Percentiles rank a stretch among this genome's conserved stretches.
Conservation (phyloP, 306 rosid species). For the Astragalus membranaceus region DNA sequence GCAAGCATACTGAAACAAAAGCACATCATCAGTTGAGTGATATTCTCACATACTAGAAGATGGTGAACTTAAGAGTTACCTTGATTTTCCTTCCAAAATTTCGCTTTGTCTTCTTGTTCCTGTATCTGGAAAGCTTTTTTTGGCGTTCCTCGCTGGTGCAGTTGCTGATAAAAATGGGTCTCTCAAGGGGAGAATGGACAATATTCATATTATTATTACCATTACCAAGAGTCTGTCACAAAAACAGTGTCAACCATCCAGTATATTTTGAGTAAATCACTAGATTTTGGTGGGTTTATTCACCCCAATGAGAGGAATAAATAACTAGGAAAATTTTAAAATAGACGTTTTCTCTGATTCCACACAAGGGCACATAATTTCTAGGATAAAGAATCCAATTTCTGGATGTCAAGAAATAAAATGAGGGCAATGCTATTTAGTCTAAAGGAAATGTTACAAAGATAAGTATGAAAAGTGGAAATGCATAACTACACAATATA, state of each 20-base stretch:
- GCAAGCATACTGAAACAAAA: slow-evolving; percentile 74
- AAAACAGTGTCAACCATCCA: slow-evolving; percentile 46
- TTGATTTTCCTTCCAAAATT: slow-evolving; percentile 97
- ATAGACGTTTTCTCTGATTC: neutral
- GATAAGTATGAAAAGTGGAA: neutral
- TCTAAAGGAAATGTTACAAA: neutral
- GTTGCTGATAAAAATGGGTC: slow-evolving; percentile 48
- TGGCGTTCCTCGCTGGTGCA: slow-evolving; percentile 72
- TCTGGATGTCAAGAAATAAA: neutral
- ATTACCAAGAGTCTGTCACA: slow-evolving; percentile 77
- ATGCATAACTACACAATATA: neutral
- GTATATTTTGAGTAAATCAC: slow-evolving; percentile 11
- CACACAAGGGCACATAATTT: neutral
- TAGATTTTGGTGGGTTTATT: neutral
- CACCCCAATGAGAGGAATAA: slow-evolving; percentile 10
- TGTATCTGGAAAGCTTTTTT: slow-evolving; percentile 89
- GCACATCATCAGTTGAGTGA: neutral
- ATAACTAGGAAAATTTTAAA: neutral
- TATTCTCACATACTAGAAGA: too few species aligned
- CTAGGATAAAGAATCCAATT: neutral
- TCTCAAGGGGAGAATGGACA: slow-evolving; percentile 57
- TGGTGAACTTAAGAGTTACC: slow-evolving; percentile 37
- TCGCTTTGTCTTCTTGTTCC: slow-evolving; percentile 87
- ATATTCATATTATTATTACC: slow-evolving; percentile 35
- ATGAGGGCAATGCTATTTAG: neutral